Evolutionary conservation across 2,329 filamentous ascomycete species (phyloP), one percentile per base, ranked within the genome.

Genomic region (Plectosphaerella plurivora): DNA sequence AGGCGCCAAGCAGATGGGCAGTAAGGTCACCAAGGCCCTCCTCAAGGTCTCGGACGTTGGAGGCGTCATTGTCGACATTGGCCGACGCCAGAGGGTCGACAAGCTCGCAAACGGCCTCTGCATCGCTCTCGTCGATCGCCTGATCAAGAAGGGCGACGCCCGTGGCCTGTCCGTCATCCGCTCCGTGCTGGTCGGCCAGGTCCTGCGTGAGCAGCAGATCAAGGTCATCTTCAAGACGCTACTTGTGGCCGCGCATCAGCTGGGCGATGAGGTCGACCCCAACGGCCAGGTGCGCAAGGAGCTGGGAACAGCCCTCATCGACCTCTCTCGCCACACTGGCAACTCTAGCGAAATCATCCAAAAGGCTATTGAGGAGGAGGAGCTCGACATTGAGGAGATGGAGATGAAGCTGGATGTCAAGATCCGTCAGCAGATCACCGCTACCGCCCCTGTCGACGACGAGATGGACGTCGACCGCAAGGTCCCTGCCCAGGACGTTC

Each of bases 381-480:
- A 86, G 12, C 78, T 91, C 54, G 87, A 94, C 61, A 80, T 94
- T 45, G 83, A 90, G 55, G 80, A 84, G 47, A 71, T 94, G 16
- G 89, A 94, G 69, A 79, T 89, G 70, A 87, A 83, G 59, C 75
- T 95, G 18, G 86, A 89, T 51, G 82, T 86, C 9, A 81, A 84
- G 10, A 82, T 92, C 55, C 81, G 86, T 41, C 79, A 80, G 8
- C 73, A 60, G 53, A 73, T 79, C 45, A 65, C 76, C 37, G 68
- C 82, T 16, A 72, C 78, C n/a, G 73, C 75, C 49, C 59, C 73
- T 2, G 65, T 72, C 22, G 72, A 77, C 47, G 77, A 79, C 25
- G 67, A 74, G 15, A 82, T 82, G 75, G 71, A 69, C 16, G 75
- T 57, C 7, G 56, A 66, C 5, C 57, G 75, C 55, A 57, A 60